Evolutionary conservation across 345 rosid genomes (phyloP).

Genomic region (Melaleuca alternifolia): DNA sequence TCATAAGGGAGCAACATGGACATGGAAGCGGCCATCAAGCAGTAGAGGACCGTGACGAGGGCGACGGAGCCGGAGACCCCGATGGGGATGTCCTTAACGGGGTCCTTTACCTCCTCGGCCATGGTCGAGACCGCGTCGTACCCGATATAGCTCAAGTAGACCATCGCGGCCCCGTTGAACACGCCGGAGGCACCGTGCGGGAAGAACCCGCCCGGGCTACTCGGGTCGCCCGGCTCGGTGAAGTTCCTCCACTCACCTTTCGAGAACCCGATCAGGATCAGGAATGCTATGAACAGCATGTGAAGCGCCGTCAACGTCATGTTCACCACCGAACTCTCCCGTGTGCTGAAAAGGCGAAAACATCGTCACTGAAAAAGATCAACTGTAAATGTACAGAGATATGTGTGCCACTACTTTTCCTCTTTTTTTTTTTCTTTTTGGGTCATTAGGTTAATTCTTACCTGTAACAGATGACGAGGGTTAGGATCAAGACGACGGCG

Average conservation of each 20-base stretch:
- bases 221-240: slow-evolving; percentile 31
- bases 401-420: background rate
- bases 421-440: background rate
- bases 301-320: slow-evolving; percentile 68
- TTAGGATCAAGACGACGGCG: slow-evolving; percentile 38
- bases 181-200: slow-evolving; percentile 71
- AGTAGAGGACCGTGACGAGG: slow-evolving; percentile 69
- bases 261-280: slow-evolving; percentile 64
- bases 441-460: background rate
- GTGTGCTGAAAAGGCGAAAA: slow-evolving; percentile 23
- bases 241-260: slow-evolving; percentile 63
- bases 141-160: slow-evolving; percentile 81
- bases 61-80: slow-evolving; percentile 85
- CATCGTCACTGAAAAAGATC: background rate
- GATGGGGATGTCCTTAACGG: slow-evolving; percentile 75
- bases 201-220: slow-evolving; percentile 55
- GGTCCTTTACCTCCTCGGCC: slow-evolving; percentile 84
- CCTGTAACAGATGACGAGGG: slow-evolving; percentile 69
- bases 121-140: slow-evolving; percentile 96
- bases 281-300: slow-evolving; percentile 62
- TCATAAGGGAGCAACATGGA: slow-evolving; percentile 90
- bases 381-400: background rate
- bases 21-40: slow-evolving; percentile 93
- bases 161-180: slow-evolving; percentile 75
- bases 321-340: slow-evolving; percentile 77